Base-by-base conservation (phyloP, 1,284 basidiomycete genomes). In the Ceraceosorus bombacis region DNA sequence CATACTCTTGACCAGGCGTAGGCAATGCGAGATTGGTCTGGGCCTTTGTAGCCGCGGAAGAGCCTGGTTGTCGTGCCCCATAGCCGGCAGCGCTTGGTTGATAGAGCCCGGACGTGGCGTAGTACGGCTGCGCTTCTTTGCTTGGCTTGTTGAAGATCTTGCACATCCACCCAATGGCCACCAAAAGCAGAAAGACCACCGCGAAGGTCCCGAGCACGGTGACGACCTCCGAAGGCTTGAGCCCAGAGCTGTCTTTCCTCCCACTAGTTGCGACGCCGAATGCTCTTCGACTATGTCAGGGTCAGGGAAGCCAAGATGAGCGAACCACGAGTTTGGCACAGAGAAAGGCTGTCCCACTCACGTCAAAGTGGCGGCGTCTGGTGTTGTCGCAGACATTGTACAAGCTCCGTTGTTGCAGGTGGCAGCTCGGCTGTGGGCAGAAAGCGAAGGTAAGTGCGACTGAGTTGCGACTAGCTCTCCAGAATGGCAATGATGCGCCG, bases 81-180 rank as follows among this genome's bases (percentile, higher is more conserved):
- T 61, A 61, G 12, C 59, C 59, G 8, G 59, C 55, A n/a, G 59
- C 59, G 15, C 49, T 52, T 7, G 59, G 59, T 58, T 61, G 59
- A 36, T 53, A 61, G 9, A 61, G 54, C 10, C 50, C 52, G 7
- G 38, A 36, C 37, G 53, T 51, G 39, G 27, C 46, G 43, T 49
- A 40, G 46, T 61, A 61, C 15, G 59, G 59, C 43, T 39, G 41
- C 37, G 59, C 59, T 43, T 61, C 59, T 37, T 39, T 57, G 6
- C 51, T 40, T 9, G 59, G 59, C 46, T 52, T 39, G 39, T 61
- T 61, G 49, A 57, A 58, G 8, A 57, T 51, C 53, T 61, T 61
- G 49, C 54, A 61, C 17, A 61, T 12, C 12, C 38, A 49, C 27
- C 55, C 59, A 46, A 61, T 39, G 17, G 46, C 15, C 41, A 61